These are phyloP conservation scores for Carallia pectinifolia DNA, from an alignment of 345 rosid species.

Conservation along the genomic window DNA sequence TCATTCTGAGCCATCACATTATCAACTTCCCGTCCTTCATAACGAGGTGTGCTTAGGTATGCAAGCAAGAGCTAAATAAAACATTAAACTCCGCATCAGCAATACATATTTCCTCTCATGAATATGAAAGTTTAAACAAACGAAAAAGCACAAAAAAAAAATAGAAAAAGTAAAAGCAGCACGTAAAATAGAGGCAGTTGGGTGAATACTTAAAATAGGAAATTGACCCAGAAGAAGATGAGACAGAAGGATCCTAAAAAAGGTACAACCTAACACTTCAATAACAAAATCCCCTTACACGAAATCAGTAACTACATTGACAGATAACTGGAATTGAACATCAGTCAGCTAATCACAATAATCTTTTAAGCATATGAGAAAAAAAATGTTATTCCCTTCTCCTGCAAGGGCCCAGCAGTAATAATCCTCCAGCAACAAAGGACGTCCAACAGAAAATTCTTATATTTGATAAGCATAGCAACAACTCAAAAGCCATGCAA, in stretches of 20 bases:
- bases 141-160: slow-evolving; percentile 1
- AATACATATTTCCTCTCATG: neutral
- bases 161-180: too few relatives aligned
- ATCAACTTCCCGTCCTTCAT: slow-evolving; percentile 54
- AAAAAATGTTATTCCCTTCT: neutral
- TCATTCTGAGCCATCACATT: slow-evolving; percentile 38
- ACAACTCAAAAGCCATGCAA: neutral
- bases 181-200: too few relatives aligned
- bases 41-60: slow-evolving; percentile 41
- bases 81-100: slow-evolving; percentile 7
- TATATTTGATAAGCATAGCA: neutral
- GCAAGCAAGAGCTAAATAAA: slow-evolving; percentile 55
- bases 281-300: neutral
- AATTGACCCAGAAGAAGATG: neutral
- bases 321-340: neutral
- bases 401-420: neutral
- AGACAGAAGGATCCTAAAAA: neutral
- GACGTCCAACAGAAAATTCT: neutral
- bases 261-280: neutral
- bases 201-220: neutral
- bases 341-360: neutral
- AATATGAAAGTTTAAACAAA: slow-evolving; percentile 1
- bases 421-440: too few relatives aligned
- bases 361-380: neutral
- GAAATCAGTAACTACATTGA: neutral